phyloP scores from a whole-genome alignment of 768 basidiomycete species.

The Myochromella boudieri region DNA sequence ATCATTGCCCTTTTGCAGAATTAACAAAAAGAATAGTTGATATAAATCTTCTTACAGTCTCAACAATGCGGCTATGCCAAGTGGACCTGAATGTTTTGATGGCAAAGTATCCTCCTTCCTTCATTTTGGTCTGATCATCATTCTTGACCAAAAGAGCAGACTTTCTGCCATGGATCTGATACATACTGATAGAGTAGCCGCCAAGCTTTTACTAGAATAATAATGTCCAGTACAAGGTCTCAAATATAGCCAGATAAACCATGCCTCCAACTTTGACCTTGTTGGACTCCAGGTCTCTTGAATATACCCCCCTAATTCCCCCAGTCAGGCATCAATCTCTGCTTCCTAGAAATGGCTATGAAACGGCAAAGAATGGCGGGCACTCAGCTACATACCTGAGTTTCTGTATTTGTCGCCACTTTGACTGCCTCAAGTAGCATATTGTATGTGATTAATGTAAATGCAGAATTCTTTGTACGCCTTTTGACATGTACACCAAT shows the following conservation, averaged over 20 bases:
- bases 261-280: constrained; percentile 93
- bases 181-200: constrained; percentile 88
- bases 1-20: no score
- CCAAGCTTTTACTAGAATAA: constrained; percentile 81
- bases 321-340: constrained; percentile 92
- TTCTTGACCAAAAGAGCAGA: constrained; percentile 88
- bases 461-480: constrained; percentile 94
- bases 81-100: constrained; percentile 99
- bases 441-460: constrained; percentile 90
- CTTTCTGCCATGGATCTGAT: constrained; percentile 94
- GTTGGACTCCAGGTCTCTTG: constrained; percentile 99
- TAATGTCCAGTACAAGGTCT: constrained; percentile 1
- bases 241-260: constrained; percentile 50
- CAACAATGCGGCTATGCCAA: constrained; percentile 84
- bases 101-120: constrained; percentile 98
- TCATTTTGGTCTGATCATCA: constrained; percentile 93
- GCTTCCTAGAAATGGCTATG: constrained; percentile 63
- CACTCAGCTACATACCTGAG: constrained; percentile 51
- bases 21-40: no score
- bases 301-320: constrained; percentile 87
- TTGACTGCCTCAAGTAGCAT: constrained; percentile 87
- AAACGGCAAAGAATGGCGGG: background rate
- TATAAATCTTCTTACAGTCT: constrained; percentile 53
- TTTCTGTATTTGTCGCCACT: constrained; percentile 91
- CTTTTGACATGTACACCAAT: constrained; percentile 97